Evolutionary conservation across 2,329 filamentous ascomycete genomes (phyloP), one percentile per base, ranked within the genome.

Genomic region (Aspergillus ibericus): DNA sequence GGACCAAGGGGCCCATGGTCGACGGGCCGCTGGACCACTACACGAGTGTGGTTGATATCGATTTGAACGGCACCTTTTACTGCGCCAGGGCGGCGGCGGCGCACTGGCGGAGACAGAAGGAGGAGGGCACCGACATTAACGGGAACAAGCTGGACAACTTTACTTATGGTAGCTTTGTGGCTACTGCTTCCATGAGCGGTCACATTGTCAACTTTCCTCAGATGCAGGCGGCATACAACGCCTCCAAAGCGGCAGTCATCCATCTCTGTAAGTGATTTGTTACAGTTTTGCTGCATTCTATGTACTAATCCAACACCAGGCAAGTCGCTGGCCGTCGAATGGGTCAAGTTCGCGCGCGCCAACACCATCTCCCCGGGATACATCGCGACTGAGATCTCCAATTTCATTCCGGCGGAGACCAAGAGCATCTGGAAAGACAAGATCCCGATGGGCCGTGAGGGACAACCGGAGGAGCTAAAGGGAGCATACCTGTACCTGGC

Each of bases 401-500:
- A 81, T 65, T 91, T 90, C 70, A 81, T 86, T 9, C 79, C 85
- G 0, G 69, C 80, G 8, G 88, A 90, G 66, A 88, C 84, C 3
- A 90, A 91, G 82, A 80, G 83, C 46, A 81, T 89, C 59, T 93
- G 90, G 88, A 86, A 85, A 71, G 85, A 87, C 69, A 93, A 90
- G 82, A 93, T 88, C 40, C 90, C 90, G 9, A 89, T 95, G 86
- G 89, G 86, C 78, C 72, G 91, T 64, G 88, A 92, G 70, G 91
- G 88, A 9, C 81, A 87, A 63, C 80, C 85, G 2, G 83, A 85
- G 60, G 91, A 96, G 79, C 81, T 96, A 66, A 93, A 93, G 79
- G 92, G 90, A 18, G 88, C 88, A 16, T 96, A 90, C 73, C 77
- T 96, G 49, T 95, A 92, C 75, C 80, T 96, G 57, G 89, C 90